These are phyloP conservation scores for Fusarium coicis DNA, from an alignment of 2,329 filamentous ascomycete species.

Conservation along the genomic window DNA sequence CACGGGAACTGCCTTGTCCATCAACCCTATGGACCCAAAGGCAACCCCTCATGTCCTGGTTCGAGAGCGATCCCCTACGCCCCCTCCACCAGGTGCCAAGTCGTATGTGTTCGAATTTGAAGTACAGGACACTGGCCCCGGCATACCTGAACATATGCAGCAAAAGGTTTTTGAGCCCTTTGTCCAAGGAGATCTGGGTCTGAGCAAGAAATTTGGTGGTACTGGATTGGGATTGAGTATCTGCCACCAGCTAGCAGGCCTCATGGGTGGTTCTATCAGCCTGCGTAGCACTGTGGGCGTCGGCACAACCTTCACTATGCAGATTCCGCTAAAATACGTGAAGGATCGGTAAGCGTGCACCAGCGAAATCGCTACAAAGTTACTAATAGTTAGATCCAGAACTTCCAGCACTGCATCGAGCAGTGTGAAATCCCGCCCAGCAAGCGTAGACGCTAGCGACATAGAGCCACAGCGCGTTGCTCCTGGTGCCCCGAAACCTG, in stretches of 20 bases:
- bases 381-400: slow-evolving; percentile 47
- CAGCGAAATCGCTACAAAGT: background rate
- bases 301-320: slow-evolving; percentile 85
- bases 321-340: slow-evolving; percentile 82
- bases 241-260: slow-evolving; percentile 82
- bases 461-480: slow-evolving; percentile 49
- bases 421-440: slow-evolving; percentile 61
- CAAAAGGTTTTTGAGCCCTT: slow-evolving; percentile 92
- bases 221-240: slow-evolving; percentile 91
- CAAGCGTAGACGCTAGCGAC: slow-evolving; percentile 58
- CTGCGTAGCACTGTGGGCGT: slow-evolving; percentile 77
- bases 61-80: slow-evolving; percentile 67
- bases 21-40: slow-evolving; percentile 71
- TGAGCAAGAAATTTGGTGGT: slow-evolving; percentile 91
- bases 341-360: slow-evolving; percentile 62
- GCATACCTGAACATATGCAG: slow-evolving; percentile 82
- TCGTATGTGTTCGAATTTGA: slow-evolving; percentile 86
- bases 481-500: slow-evolving; percentile 38
- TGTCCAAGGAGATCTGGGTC: slow-evolving; percentile 87
- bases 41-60: slow-evolving; percentile 58
- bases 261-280: slow-evolving; percentile 84
- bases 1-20: slow-evolving; percentile 65
- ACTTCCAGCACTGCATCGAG: slow-evolving; percentile 66
- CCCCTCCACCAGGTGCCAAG: slow-evolving; percentile 70
- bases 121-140: slow-evolving; percentile 87